These are phyloP conservation scores for Castanea mollissima DNA, from an alignment of 306 rosid species.

Conservation along the genomic window DNA sequence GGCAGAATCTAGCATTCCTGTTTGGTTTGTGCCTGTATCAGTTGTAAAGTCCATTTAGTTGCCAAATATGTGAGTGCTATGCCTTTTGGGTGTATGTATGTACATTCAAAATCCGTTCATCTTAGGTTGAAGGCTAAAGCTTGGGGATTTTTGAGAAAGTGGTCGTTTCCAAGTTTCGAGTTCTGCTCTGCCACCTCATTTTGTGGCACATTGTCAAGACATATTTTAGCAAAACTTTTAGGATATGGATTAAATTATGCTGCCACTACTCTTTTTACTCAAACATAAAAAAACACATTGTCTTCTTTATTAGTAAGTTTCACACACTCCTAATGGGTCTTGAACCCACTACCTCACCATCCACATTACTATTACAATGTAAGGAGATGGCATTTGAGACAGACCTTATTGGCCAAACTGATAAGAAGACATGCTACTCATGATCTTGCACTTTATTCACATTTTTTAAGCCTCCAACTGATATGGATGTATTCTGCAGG, in stretches of 20 bases:
- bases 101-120: not conserved
- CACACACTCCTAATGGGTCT: no score
- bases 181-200: not conserved
- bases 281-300: not conserved
- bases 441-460: conserved; percentile 9
- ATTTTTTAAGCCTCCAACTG: not conserved
- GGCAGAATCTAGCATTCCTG: conserved; percentile 18
- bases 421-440: not conserved
- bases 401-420: no score
- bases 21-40: conserved; percentile 85
- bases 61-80: conserved; percentile 70
- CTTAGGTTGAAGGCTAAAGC: conserved; percentile 2
- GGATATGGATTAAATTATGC: not conserved
- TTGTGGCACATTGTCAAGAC: not conserved
- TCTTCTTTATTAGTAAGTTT: no score
- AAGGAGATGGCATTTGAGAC: no score
- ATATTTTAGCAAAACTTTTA: not conserved
- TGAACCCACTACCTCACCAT: no score
- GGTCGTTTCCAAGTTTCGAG: not conserved
- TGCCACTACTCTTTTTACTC: not conserved
- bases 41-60: conserved; percentile 71
- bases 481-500: conserved; percentile 30
- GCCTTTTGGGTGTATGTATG: conserved; percentile 15
- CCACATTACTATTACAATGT: no score
- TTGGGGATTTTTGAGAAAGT: conserved; percentile 9